A percentile compares a stretch with the other conserved stretches of the same genome.
phyloP scores from a whole-genome alignment of 140 eudicot species.

The Erigeron philadelphicus region DNA sequence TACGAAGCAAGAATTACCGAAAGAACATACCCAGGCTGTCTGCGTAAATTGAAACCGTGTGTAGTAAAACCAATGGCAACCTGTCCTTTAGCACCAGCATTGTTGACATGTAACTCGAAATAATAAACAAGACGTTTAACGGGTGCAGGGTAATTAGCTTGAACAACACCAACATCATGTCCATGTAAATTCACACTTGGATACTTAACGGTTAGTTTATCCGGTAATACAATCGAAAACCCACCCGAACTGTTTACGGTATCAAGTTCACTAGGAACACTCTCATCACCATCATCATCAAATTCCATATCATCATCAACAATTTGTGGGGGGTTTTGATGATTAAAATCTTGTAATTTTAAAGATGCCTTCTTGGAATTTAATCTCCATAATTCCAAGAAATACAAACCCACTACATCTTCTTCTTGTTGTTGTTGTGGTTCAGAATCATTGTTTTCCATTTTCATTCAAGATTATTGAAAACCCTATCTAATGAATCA shows the following conservation, averaged over 20 bases:
- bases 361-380: conserved; percentile 27
- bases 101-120: conserved; percentile 72
- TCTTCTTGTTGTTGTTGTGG: conserved; percentile 19
- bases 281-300: background rate
- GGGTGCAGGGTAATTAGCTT: conserved; percentile 79
- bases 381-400: conserved; percentile 45
- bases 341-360: background rate
- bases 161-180: conserved; percentile 91
- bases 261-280: conserved; percentile 60
- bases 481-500: background rate
- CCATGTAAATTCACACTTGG: conserved; percentile 63
- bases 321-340: background rate
- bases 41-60: conserved; percentile 57
- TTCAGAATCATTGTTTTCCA: conserved; percentile 23
- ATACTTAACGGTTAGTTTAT: conserved; percentile 71
- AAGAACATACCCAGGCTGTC: conserved; percentile 84
- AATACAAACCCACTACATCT: conserved; percentile 42
- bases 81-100: conserved; percentile 81
- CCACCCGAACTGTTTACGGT: conserved; percentile 80
- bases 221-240: conserved; percentile 62
- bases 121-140: conserved; percentile 63
- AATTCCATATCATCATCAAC: conserved; percentile 26
- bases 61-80: conserved; percentile 73
- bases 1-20: background rate
- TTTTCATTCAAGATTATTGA: background rate